A percentile compares a stretch with the other conserved stretches of the same genome.
phyloP scores from a whole-genome alignment of 331 rosid genomes.

The Saraca asoca region DNA sequence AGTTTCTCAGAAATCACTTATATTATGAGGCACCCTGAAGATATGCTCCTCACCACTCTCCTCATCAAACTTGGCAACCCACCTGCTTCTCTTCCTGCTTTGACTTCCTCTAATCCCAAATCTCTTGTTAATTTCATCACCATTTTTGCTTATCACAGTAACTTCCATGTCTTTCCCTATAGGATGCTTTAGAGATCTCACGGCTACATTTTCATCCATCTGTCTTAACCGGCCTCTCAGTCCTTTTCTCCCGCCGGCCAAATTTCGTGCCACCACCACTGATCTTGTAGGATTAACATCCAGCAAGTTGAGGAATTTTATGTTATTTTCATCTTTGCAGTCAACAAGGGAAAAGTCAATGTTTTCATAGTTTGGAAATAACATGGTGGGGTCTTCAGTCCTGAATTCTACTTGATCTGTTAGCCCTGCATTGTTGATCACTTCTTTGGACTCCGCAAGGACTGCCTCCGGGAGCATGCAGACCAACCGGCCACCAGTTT shows the following conservation, averaged over 20 bases:
- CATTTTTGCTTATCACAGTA: slow-evolving; percentile 42
- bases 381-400: slow-evolving; percentile 55
- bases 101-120: slow-evolving; percentile 9
- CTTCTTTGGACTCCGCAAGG: slow-evolving; percentile 50
- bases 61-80: slow-evolving; percentile 64
- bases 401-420: slow-evolving; percentile 58
- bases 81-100: slow-evolving; percentile 47
- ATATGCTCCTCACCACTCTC: slow-evolving; percentile 74
- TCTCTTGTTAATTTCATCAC: slow-evolving; percentile 27
- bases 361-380: slow-evolving; percentile 48
- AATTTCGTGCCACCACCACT: slow-evolving; percentile 58
- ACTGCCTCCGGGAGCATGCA: slow-evolving; percentile 60
- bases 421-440: slow-evolving; percentile 53
- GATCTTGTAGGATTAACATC: slow-evolving; percentile 57
- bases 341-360: slow-evolving; percentile 65
- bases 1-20: background rate
- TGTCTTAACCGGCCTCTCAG: slow-evolving; percentile 37
- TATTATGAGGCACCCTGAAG: slow-evolving; percentile 31
- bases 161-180: slow-evolving; percentile 63
- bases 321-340: slow-evolving; percentile 50
- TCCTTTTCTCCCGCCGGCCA: slow-evolving; percentile 47
- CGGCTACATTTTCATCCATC: slow-evolving; percentile 43
- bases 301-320: slow-evolving; percentile 45
- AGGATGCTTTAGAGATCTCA: slow-evolving; percentile 54
- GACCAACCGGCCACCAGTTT: slow-evolving; percentile 62